Conservation (phyloP, 2,329 filamentous ascomycete species). For the Lecanicillium sp. region DNA sequence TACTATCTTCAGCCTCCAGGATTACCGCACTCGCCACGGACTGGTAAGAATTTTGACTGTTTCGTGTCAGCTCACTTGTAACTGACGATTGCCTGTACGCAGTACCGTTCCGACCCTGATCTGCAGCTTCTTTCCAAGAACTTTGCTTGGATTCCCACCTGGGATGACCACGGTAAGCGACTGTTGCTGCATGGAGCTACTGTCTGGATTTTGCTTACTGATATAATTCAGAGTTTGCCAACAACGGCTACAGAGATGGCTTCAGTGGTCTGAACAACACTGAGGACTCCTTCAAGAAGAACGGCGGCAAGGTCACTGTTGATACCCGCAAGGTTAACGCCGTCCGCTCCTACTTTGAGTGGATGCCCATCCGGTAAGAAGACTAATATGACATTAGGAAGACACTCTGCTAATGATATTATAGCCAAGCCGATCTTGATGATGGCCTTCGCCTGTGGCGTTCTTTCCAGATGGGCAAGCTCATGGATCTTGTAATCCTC, state of each 20-base stretch:
- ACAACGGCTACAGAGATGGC: conserved; percentile 60
- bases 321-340: conserved; percentile 69
- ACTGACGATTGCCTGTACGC: background rate
- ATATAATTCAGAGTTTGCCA: conserved; percentile 43
- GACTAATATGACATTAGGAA: background rate
- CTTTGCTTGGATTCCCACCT: conserved; percentile 37
- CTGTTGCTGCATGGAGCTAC: too few relatives aligned
- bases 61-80: background rate
- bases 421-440: conserved; percentile 55
- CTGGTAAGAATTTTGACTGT: conserved; percentile 17
- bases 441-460: conserved; percentile 64
- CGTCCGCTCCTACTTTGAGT: conserved; percentile 63
- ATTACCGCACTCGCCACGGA: conserved; percentile 34
- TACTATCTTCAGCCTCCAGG: conserved; percentile 27
- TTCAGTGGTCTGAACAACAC: conserved; percentile 56
- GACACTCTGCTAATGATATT: background rate
- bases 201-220: too few relatives aligned
- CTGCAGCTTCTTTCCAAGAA: conserved; percentile 31
- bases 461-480: conserved; percentile 55
- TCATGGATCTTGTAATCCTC: conserved; percentile 61
- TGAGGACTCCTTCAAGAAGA: conserved; percentile 54
- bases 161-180: conserved; percentile 44
- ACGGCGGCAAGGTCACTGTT: conserved; percentile 50
- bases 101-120: conserved; percentile 34
- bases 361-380: conserved; percentile 30